phyloP scores from a whole-genome alignment of 1,284 basidiomycete genomes.

The Cryptococcus neoformans region DNA sequence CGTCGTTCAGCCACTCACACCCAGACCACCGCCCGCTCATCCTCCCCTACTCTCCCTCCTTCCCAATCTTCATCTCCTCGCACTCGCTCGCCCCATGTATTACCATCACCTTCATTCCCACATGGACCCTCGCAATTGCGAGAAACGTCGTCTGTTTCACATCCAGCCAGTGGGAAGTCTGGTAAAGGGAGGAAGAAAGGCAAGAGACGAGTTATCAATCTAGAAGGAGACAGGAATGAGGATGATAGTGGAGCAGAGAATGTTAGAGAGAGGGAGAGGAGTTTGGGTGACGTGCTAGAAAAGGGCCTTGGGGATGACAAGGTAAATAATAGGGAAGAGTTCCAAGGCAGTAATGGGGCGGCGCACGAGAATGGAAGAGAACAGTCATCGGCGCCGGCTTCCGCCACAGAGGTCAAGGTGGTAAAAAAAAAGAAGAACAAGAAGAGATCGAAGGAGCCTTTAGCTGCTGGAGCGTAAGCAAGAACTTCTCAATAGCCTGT shows the following conservation, averaged over 20 bases:
- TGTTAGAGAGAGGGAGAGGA: not conserved
- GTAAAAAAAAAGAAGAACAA: not conserved
- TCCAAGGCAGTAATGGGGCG: no score
- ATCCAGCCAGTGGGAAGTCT: not conserved
- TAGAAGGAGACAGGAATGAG: constrained; percentile 10
- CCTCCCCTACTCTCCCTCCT: no score
- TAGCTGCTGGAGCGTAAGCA: not conserved
- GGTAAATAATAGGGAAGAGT: not conserved
- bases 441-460: not conserved
- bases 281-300: no score
- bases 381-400: no score
- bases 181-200: constrained; percentile 15
- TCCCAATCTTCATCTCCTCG: no score
- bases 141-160: no score
- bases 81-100: no score
- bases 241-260: not conserved
- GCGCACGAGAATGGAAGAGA: no score
- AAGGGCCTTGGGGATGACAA: not conserved
- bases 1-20: not conserved
- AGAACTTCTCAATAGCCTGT: no score
- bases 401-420: not conserved
- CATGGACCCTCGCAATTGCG: no score
- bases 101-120: no score
- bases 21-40: not conserved
- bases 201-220: constrained; percentile 26